Percentiles rank a stretch among this genome's conserved stretches.
Conservation (phyloP, 495 filamentous ascomycete species). For the Hyaloscypha hepaticicola region DNA sequence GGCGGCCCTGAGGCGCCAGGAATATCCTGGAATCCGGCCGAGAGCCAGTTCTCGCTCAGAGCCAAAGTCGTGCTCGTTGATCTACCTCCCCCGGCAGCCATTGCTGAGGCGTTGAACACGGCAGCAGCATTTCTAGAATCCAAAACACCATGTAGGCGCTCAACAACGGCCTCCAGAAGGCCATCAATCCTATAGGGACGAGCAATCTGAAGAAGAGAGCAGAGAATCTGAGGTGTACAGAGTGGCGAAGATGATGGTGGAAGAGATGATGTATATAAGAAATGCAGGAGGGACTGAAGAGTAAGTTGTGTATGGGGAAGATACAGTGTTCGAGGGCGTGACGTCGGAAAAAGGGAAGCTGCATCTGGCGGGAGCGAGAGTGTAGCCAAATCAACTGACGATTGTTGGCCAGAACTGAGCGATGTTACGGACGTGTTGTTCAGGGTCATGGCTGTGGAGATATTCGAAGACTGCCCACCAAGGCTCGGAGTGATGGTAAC, state of each 20-base stretch:
- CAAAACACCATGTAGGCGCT: constrained; percentile 85
- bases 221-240: constrained; percentile 94
- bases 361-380: constrained; percentile 41
- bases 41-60: constrained; percentile 27
- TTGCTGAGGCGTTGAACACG: constrained; percentile 96
- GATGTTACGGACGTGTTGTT: constrained; percentile 39
- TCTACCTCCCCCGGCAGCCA: constrained; percentile 92
- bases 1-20: constrained; percentile 10
- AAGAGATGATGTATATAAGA: constrained; percentile 86
- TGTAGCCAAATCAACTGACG: constrained; percentile 38
- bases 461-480: constrained; percentile 42
- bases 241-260: constrained; percentile 71
- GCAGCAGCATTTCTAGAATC: constrained; percentile 93
- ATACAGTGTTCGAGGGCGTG: constrained; percentile 82
- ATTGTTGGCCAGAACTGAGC: constrained; percentile 31
- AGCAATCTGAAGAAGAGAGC: constrained; percentile 89
- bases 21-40: constrained; percentile 18
- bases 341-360: constrained; percentile 61
- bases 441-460: constrained; percentile 60
- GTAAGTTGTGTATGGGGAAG: constrained; percentile 91
- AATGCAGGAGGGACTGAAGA: constrained; percentile 82
- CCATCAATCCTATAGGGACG: constrained; percentile 92
- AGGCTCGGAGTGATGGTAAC: constrained; percentile 81
- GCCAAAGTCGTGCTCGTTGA: constrained; percentile 26
- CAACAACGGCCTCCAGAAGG: constrained; percentile 85